phyloP scores from a whole-genome alignment of 305 asterid genomes.

The Rubia occidens region DNA sequence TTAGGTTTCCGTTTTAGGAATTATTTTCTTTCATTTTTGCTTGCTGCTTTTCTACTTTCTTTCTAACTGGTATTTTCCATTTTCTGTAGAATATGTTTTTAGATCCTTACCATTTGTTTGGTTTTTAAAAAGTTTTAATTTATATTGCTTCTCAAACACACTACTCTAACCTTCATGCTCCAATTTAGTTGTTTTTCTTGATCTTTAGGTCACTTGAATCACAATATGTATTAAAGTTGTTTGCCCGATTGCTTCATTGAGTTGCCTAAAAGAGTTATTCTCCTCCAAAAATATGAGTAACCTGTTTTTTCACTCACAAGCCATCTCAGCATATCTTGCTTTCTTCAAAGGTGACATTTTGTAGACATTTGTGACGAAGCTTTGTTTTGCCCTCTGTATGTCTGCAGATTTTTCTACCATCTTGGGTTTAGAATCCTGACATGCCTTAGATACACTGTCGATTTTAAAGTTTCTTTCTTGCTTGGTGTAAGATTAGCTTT shows the following conservation, averaged over 20 bases:
- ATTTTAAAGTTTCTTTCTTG: slow-evolving; percentile 14
- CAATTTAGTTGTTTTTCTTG: neutral
- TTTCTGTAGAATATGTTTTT: neutral
- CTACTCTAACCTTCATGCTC: slow-evolving; percentile 11
- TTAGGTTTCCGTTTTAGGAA: neutral
- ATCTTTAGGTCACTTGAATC: slow-evolving; percentile 8
- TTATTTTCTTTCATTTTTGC: neutral
- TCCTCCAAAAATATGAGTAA: slow-evolving; percentile 3
- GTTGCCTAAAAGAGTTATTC: slow-evolving; percentile 22
- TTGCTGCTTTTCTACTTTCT: slow-evolving; percentile 8
- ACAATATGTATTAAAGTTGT: slow-evolving; percentile 11
- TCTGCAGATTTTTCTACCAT: slow-evolving; percentile 21
- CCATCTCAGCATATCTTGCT: slow-evolving; percentile 44
- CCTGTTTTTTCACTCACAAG: slow-evolving; percentile 42
- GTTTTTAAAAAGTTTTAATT: too few species aligned
- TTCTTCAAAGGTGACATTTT: slow-evolving; percentile 34
- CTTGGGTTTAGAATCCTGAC: slow-evolving; percentile 14
- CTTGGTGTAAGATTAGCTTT: slow-evolving; percentile 15
- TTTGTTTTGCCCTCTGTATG: slow-evolving; percentile 15
- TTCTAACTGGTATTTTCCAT: neutral
- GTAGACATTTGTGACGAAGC: slow-evolving; percentile 19
- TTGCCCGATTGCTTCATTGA: slow-evolving; percentile 21
- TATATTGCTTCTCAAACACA: too few species aligned
- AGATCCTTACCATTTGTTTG: neutral
- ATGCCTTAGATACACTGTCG: slow-evolving; percentile 17